Percentiles rank a stretch among this genome's conserved stretches.
phyloP scores from a whole-genome alignment of 1,284 basidiomycete species.

The Leucoagaricus sp. region DNA sequence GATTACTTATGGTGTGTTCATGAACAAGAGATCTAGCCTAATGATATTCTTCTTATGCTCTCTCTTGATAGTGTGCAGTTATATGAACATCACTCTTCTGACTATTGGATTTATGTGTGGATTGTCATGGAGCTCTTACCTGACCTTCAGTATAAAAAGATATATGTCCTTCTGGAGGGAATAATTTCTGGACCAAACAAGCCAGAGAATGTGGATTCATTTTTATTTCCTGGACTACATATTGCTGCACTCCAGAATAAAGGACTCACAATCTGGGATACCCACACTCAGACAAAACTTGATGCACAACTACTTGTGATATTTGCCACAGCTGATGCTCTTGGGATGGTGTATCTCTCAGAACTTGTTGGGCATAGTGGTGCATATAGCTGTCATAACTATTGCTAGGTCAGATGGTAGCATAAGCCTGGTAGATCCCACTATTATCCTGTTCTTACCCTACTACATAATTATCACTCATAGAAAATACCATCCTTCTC shows the following conservation, averaged over 20 bases:
- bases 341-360: no score
- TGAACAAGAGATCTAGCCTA: background rate
- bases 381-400: constrained; percentile 1
- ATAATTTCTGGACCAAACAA: constrained; percentile 31
- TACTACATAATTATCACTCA: background rate
- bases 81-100: constrained; percentile 22
- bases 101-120: constrained; percentile 27
- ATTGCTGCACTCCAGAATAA: constrained; percentile 24
- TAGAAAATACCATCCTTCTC: constrained; percentile 15
- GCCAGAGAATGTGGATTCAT: constrained; percentile 29
- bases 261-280: constrained; percentile 28
- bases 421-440: background rate
- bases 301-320: background rate
- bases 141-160: constrained; percentile 25
- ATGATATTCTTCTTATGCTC: constrained; percentile 11
- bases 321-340: constrained; percentile 12
- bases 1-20: background rate
- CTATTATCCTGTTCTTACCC: background rate
- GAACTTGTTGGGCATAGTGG: constrained; percentile 15
- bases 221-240: constrained; percentile 26
- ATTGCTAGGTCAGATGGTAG: constrained; percentile 3
- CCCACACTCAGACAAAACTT: background rate
- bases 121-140: constrained; percentile 22
- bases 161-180: constrained; percentile 22
- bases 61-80: constrained; percentile 16